Evolutionary conservation across 225 moss, liverwort and hornwort genomes (phyloP), one percentile per base, ranked within the genome.

Genomic region (Physcomitrium patens): DNA sequence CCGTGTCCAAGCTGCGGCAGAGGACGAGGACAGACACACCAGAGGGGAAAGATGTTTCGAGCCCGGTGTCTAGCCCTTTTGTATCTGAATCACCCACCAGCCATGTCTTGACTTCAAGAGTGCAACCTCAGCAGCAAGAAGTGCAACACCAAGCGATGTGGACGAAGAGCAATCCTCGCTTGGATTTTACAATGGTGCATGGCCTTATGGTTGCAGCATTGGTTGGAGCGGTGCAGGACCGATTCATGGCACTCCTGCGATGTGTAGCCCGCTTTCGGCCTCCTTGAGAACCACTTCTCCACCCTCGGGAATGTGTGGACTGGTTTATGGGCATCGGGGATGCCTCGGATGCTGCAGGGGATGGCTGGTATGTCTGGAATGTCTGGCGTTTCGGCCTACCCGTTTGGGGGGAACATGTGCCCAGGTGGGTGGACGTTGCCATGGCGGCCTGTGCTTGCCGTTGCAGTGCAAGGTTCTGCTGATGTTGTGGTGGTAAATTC

Each of bases 181-280:
- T 56, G 80, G 86, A 47, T 86, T 86, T 72, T 83, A 75, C 60
- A 86, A 78, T 50, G 86, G 86, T 37, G 83, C 83, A 1, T 86
- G 86, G 86, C 86, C 86, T 4, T 83, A 83, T 10, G 86, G 86
- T 24, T 83, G 72, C 75, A 83, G 80, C 47, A 83, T 86, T 72
- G 83, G 86, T 3, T 83, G 80, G 77, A 72, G 60, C 9, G 80
- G 86, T 4, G 23, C 68, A 8, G 78, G 71, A 19, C 43, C 79
- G 22, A 31, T 71, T 1, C 71, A 78, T 0, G 50, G 45, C 3
- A 20, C 75, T 5, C 31, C 80, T 11, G 0, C 70, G 26, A 53
- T 75, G 27, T 69, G 69, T 20, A 37, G 62, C 0, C 14, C 76
- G 45, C 81, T 63, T 19, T 57, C 61, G 14, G 65, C 59, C 8